phyloP scores from a whole-genome alignment of 1,139 yeast species.

The Blastobotrys niveus region DNA sequence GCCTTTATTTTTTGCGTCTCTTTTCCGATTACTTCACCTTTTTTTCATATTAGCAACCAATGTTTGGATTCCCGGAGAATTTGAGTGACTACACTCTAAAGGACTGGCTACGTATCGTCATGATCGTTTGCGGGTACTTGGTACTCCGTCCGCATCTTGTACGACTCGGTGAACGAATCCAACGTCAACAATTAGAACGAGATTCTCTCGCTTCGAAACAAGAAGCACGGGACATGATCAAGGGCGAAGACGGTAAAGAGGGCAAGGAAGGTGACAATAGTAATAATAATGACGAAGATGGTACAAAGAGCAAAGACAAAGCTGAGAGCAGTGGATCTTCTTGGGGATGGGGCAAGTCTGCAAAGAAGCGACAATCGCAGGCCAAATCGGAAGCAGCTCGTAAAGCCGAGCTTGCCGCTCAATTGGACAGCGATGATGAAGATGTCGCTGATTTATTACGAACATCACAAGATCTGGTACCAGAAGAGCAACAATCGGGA shows the following conservation, averaged over 20 bases:
- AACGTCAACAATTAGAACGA: conserved; percentile 42
- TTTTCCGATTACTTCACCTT: not conserved
- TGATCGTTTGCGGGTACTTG: conserved; percentile 26
- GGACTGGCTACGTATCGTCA: conserved; percentile 27
- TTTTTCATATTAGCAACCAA: not conserved
- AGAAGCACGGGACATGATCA: conserved; percentile 12
- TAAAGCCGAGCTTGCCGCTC: conserved; percentile 7
- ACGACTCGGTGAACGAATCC: conserved; percentile 39
- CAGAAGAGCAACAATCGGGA: too few species aligned
- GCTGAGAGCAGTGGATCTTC: conserved; percentile 10
- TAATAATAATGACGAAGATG: not conserved
- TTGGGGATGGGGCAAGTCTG: conserved; percentile 21
- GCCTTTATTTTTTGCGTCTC: not conserved
- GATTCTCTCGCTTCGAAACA: conserved; percentile 30
- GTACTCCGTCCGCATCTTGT: conserved; percentile 25
- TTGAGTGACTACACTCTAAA: conserved; percentile 23
- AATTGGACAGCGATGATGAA: conserved; percentile 14
- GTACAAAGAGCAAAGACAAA: conserved; percentile 4
- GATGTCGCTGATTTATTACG: conserved; percentile 13
- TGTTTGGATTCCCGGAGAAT: conserved; percentile 26
- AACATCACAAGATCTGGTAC: not conserved
- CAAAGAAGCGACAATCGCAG: conserved; percentile 16
- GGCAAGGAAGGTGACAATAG: too few species aligned
- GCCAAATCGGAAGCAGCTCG: conserved; percentile 3
- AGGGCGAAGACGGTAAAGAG: conserved; percentile 3